Evolutionary conservation across 1,284 basidiomycete genomes (phyloP), one percentile per base, ranked within the genome.

Genomic region (Malassezia equina): DNA sequence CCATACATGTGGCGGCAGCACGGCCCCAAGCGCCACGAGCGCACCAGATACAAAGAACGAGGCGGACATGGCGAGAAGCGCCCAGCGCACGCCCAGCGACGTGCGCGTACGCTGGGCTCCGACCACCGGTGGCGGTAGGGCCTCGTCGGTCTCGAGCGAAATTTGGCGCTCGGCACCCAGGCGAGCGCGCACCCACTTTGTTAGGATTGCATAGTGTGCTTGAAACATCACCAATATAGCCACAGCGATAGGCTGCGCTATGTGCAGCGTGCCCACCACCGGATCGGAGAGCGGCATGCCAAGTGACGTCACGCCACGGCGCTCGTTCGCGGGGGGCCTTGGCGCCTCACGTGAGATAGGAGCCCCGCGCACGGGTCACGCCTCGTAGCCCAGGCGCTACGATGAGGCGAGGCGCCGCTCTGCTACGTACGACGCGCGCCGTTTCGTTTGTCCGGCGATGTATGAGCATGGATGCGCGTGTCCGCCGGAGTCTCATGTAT

Each of bases 1-100:
- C 70, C 70, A 74, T 27, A 56, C 32, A 21, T 63, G 57, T 0
- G 61, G 59, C 9, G 69, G 68, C 19, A 74, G 33, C n/a, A 69
- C 67, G 17, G 67, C 70, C 12, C 63, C 54, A 27, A 69, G 55
- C 27, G 68, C 66, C 43, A 74, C 61, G 31, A 71, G 58, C 12
- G 55, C 49, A 24, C 67, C 70, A 12, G 65, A 64, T n/a, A 48
- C 46, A 39, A 67, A 52, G 52, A 66, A 71, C 36, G 64, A 62
- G 8, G 52, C 59, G n/a, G 46, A 43, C 39, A 65, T 25, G 7
- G 23, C n/a, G 2, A 51, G 15, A 7, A 40, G 27, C n/a, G 28
- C 34, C 8, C 28, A 13, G 5, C 33, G 25, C 28, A 25, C 29
- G 11, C 39, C 39, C 23, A 42, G 32, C 5, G 19, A 23, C 23